Evolutionary conservation across 2,329 filamentous ascomycete genomes (phyloP).

Genomic region (Aureobasidium vineae): DNA sequence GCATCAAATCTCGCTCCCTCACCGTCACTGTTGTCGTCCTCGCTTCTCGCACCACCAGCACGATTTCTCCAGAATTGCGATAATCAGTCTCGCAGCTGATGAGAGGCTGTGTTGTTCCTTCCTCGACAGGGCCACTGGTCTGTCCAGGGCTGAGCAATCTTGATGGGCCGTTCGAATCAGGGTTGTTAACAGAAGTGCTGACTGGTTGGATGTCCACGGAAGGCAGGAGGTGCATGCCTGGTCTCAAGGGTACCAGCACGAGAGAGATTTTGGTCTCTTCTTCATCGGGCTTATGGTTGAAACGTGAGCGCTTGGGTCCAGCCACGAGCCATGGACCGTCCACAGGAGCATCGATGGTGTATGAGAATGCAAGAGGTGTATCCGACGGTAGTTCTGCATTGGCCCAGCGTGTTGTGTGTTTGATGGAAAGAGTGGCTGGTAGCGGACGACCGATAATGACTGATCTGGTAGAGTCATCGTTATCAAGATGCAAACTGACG

Average conservation of each 20-base stretch:
- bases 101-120: conserved; percentile 31
- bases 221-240: conserved; percentile 76
- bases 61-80: conserved; percentile 71
- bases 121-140: conserved; percentile 31
- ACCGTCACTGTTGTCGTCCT: conserved; percentile 24
- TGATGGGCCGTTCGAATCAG: neutral
- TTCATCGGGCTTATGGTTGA: conserved; percentile 50
- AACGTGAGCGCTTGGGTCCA: conserved; percentile 75
- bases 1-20: neutral
- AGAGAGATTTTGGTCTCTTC: conserved; percentile 57
- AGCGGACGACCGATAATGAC: conserved; percentile 64
- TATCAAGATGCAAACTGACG: conserved; percentile 55
- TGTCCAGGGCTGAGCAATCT: conserved; percentile 36
- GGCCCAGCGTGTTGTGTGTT: conserved; percentile 56
- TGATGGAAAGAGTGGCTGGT: conserved; percentile 58
- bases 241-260: conserved; percentile 73
- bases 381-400: conserved; percentile 29
- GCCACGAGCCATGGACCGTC: conserved; percentile 80
- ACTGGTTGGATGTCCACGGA: conserved; percentile 70
- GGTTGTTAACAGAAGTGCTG: conserved; percentile 37
- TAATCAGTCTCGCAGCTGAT: conserved; percentile 75
- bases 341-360: conserved; percentile 73
- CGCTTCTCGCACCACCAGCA: conserved; percentile 68
- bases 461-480: conserved; percentile 39
- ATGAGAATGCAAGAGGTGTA: conserved; percentile 55